phyloP scores from a whole-genome alignment of 192 early-diverging fungal species.

The Thamnidium elegans region DNA sequence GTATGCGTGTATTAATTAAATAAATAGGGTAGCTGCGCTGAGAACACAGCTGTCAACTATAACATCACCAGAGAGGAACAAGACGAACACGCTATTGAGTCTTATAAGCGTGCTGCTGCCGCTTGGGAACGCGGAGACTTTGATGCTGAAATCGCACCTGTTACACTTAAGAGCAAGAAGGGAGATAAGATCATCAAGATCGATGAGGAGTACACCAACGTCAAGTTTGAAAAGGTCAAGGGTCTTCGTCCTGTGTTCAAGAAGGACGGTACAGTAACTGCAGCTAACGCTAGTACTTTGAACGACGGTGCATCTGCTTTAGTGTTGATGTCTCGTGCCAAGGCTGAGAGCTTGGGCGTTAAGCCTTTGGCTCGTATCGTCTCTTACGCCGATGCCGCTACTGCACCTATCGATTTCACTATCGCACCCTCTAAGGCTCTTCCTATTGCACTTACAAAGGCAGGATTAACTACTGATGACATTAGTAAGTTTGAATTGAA shows the following conservation, averaged over 20 bases:
- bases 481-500: constrained; percentile 95
- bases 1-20: background rate
- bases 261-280: constrained; percentile 91
- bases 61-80: constrained; percentile 86
- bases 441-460: constrained; percentile 88
- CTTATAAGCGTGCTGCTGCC: constrained; percentile 85
- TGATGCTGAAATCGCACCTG: constrained; percentile 78
- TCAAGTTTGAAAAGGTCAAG: constrained; percentile 88
- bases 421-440: constrained; percentile 92
- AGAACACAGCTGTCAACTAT: constrained; percentile 86
- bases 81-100: constrained; percentile 82
- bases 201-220: constrained; percentile 95
- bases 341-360: constrained; percentile 70
- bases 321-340: constrained; percentile 75
- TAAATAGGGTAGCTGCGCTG: constrained; percentile 69
- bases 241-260: constrained; percentile 78
- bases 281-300: constrained; percentile 91
- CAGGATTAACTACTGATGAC: constrained; percentile 77
- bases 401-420: constrained; percentile 88
- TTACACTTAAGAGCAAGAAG: constrained; percentile 80
- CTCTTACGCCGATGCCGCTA: constrained; percentile 89
- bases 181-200: constrained; percentile 72
- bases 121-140: constrained; percentile 87
- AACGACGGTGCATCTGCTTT: constrained; percentile 96
- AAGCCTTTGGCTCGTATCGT: constrained; percentile 88